phyloP scores from a whole-genome alignment of 129 eudicot genomes.

The Flaveria linearis region DNA sequence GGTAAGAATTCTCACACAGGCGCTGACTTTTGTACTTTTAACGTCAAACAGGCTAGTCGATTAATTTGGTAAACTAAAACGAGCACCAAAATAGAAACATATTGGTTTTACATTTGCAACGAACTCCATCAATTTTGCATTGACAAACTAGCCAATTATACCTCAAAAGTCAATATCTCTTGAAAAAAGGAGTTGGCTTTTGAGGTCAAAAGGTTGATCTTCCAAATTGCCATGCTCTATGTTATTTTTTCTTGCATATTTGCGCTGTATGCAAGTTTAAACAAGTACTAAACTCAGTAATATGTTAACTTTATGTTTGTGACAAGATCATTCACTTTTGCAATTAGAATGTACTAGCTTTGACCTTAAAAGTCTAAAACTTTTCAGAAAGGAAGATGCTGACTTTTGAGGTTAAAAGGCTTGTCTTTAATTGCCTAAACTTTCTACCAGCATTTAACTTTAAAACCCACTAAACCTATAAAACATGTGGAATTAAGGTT shows the following conservation, averaged over 20 bases:
- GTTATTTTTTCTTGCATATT: background rate
- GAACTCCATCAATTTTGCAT: no score
- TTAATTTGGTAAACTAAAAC: background rate
- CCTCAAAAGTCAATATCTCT: background rate
- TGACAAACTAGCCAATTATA: background rate
- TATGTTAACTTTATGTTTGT: background rate
- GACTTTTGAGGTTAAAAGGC: constrained; percentile 21
- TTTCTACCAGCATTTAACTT: background rate
- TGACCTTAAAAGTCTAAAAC: constrained; percentile 14
- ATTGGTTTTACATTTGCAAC: background rate
- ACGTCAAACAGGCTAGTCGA: constrained; percentile 10
- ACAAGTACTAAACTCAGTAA: background rate
- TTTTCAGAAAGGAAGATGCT: background rate
- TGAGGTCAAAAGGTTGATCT: background rate
- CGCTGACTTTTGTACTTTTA: constrained; percentile 10
- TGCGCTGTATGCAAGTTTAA: background rate
- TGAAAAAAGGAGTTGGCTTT: background rate
- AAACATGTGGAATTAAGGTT: background rate
- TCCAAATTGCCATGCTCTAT: background rate
- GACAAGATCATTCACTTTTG: background rate
- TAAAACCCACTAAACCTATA: background rate
- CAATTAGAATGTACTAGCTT: constrained; percentile 6
- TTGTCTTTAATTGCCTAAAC: background rate
- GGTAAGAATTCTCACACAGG: constrained; percentile 43
- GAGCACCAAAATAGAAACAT: background rate